These are phyloP conservation scores for Beauveria australis DNA, from an alignment of 2,329 filamentous ascomycete species.

Conservation along the genomic window DNA sequence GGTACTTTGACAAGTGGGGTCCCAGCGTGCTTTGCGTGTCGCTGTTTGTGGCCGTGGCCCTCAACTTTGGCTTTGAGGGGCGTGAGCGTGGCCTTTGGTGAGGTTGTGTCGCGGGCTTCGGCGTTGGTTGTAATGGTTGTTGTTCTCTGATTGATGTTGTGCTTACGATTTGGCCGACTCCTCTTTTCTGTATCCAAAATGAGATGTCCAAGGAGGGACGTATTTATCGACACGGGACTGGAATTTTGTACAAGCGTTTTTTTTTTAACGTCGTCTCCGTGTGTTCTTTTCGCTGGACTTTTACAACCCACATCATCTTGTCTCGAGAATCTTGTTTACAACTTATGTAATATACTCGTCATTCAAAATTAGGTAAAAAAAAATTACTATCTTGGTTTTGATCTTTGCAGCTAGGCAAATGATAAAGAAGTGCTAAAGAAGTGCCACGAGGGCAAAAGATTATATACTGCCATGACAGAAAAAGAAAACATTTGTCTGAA, in stretches of 20 bases:
- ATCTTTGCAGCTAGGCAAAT: neutral
- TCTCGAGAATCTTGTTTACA: neutral
- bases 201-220: neutral
- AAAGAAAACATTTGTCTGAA: neutral
- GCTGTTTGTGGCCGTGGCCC: constrained; percentile 62
- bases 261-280: neutral
- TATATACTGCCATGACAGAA: neutral
- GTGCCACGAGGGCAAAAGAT: neutral
- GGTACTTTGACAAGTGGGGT: constrained; percentile 85
- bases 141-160: neutral
- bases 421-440: neutral
- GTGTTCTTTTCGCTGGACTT: neutral
- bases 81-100: constrained; percentile 50
- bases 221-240: neutral
- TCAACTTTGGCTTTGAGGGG: constrained; percentile 79
- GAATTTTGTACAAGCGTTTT: neutral
- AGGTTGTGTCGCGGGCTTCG: neutral
- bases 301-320: no score
- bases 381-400: neutral
- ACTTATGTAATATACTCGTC: neutral
- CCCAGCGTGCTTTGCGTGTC: constrained; percentile 68
- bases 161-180: neutral
- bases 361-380: neutral
- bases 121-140: neutral
- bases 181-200: neutral